Evolutionary conservation across 345 rosid genomes (phyloP), one percentile per base, ranked within the genome.

Genomic region (Diplotaxis tenuifolia): DNA sequence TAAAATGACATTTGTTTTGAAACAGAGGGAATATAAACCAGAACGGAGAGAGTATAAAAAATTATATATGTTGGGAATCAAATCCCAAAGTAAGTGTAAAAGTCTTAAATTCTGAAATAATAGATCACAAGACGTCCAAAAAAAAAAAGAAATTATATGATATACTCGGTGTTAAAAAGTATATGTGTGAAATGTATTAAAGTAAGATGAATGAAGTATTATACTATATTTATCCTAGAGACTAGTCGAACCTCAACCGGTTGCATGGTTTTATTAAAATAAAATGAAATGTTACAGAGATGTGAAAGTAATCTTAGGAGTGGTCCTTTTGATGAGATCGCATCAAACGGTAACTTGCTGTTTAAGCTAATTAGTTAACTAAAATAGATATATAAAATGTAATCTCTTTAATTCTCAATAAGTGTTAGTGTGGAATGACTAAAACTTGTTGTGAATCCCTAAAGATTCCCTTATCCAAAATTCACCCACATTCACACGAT

Each of bases 381-480:
- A 61, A 68, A 27, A 8, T 18, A 50, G 27, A 66, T 74, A 28
- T 65, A 29, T 22, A 58, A 70, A 54, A 25, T 28, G 29, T 25
- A 42, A 74, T 3, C 27, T 69, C 54, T 70, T 64, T 20, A 18
- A 57, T 56, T 64, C 66, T 63, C 54, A 47, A 45, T 31, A 55
- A 57, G 22, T 76, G 55, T 70, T 76, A 59, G 66, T 64, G 32
- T 76, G 67, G 65, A 70, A 27, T 21, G 75, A 31, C 61, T 28
- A 68, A 60, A 76, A 31, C 62, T 45, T 63, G 62, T 45, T 69
- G 75, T 56, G 38, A 70, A 47, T 40, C 62, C 76, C 76, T 71
- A 65, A 76, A 77, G 71, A 77, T 77, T 65, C 76, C 55, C 76
- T 71, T 65, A 71, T 71, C 80, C 72, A 77, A 77, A 57, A 18